Evolutionary conservation across 257 asterid species (phyloP), one percentile per base, ranked within the genome.

Genomic region (Jacaranda mimosifolia): DNA sequence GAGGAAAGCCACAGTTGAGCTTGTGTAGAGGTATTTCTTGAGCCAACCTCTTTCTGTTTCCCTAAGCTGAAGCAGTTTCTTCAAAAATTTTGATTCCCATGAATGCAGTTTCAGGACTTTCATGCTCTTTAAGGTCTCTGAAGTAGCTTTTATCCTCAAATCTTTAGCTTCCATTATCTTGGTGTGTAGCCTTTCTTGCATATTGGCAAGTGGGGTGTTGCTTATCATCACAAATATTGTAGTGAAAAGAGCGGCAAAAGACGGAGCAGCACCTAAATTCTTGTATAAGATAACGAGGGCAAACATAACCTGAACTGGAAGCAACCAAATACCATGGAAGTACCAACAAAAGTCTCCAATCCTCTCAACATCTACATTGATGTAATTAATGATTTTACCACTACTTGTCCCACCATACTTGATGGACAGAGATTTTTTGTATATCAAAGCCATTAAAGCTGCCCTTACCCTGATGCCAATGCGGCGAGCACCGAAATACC

Each of bases 131-230:
- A 94, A 76, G 7, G 84, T 84, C 81, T 94, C 97, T 0, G 97
- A 87, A 52, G 97, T 91, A 10, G 94, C 89, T 80, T 91, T 92
- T 15, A 94, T 88, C 65, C 98, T 77, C 6, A 80, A 81, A 68
- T 94, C 98, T 59, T 85, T 90, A 2, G 97, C 90, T 80, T 92
- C 98, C 98, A 94, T 92, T 59, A 92, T 89, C 87, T 81, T 89
- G 0, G 83, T 56, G 9, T 94, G 97, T 26, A 91, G 84, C 6
- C 57, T 74, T 64, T 92, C 88, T 86, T 92, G 97, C 85, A 83
- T 82, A 35, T 77, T 94, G 15, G 97, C 97, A 13, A 94, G 81
- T 0, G 98, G 98, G 14, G 91, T 92, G 83, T 92, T 94, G 89
- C 91, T 89, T 39, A 94, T 43, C 97, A 92, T 90, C 75, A 91